Evolutionary conservation across 2,329 filamentous ascomycete species (phyloP), one percentile per base, ranked within the genome.

Genomic region (Aphanocladium album): DNA sequence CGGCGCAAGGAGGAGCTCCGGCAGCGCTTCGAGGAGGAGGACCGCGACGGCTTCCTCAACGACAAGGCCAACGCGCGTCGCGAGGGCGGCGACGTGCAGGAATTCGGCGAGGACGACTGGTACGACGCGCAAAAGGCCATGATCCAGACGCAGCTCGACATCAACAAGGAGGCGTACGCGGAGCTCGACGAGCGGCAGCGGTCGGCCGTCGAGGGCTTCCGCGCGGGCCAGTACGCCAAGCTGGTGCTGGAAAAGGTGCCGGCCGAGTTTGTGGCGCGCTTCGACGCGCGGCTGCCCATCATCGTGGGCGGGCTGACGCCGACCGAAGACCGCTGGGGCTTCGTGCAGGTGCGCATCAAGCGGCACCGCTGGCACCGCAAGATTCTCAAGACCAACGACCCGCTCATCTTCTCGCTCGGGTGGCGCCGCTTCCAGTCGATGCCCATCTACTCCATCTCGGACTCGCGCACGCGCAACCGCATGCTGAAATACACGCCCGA

Each of bases 401-500:
- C 95, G 17, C 83, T 99, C 56, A 96, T 99, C 72, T 95, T 99
- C 80, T 97, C 93, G 2, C 82, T 99, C 47, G 95, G 95, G 46
- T 99, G 95, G 95, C 84, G 95, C 55, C 85, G 95, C 63, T 99
- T 99, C 80, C 95, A 98, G 76, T 88, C 89, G 6, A 80, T 95
- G 67, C 93, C 93, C 19, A 87, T 97, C 62, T 99, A 97, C 83
- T 95, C 89, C 77, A 96, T 95, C 61, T 95, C 91, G 25, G 95
- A 98, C 74, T 96, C 90, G 63, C 86, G 95, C 67, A 96, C 91
- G 27, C 84, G 95, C 64, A 97, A 98, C 76, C 88, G 95, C 61
- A 97, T 99, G 93, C 84, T 99, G 64, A 99, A 99, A 76, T 99
- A 99, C 76, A 97, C 93, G 0, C 96, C 95, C 0, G 96, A 99